Conservation (phyloP, 805 yeast genomes). For the Starmerella stellata region DNA sequence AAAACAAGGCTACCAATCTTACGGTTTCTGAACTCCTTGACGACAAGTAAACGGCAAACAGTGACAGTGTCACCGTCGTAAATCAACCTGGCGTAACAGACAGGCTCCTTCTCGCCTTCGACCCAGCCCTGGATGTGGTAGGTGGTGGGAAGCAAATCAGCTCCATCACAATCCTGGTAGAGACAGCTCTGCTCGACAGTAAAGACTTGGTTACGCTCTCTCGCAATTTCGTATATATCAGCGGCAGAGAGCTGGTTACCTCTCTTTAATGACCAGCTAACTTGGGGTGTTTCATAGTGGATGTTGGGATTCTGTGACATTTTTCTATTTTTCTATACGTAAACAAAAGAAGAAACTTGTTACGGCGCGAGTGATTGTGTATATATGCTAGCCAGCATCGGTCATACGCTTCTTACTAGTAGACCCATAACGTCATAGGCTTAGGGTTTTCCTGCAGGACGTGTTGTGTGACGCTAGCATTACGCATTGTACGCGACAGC, state of each 20-base stretch:
- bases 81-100: constrained; percentile 7
- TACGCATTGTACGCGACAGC: no score
- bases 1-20: not conserved
- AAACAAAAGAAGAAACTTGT: no score
- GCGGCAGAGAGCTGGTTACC: constrained; percentile 9
- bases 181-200: constrained; percentile 17
- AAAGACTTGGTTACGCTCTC: constrained; percentile 15
- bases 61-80: constrained; percentile 2
- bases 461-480: no score
- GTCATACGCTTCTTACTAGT: no score
- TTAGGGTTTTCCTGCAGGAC: no score
- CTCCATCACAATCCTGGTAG: constrained; percentile 16
- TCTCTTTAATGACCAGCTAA: constrained; percentile 6
- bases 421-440: no score
- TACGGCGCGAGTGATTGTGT: no score
- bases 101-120: constrained; percentile 3
- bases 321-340: no score
- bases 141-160: constrained; percentile 9
- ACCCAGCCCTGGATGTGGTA: constrained; percentile 10
- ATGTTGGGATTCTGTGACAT: not conserved
- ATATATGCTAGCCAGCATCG: no score
- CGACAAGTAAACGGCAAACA: not conserved
- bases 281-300: not conserved
- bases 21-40: not conserved
- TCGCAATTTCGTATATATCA: constrained; percentile 10